Evolutionary conservation across 2,329 filamentous ascomycete species (phyloP).

Genomic region (Akanthomyces uredinophilus): DNA sequence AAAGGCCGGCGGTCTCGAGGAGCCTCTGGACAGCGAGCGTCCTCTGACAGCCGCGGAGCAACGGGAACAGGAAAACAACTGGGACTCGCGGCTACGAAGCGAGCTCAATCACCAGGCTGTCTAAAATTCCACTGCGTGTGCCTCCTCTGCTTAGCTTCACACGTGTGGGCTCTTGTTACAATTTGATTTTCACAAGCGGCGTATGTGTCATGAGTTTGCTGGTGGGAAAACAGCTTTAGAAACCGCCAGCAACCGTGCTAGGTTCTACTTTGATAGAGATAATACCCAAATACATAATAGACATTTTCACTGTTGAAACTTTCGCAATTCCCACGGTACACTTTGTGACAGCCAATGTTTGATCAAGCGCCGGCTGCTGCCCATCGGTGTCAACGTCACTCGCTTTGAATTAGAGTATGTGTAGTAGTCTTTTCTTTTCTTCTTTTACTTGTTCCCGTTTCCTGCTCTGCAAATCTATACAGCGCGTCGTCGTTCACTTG

Average conservation of each 20-base stretch:
- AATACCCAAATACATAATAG: background rate
- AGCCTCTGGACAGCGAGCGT: conserved; percentile 23
- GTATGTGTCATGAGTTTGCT: background rate
- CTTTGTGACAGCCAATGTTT: background rate
- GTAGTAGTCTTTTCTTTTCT: conserved; percentile 19
- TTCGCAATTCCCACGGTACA: background rate
- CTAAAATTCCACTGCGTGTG: conserved; percentile 5
- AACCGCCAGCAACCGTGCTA: background rate
- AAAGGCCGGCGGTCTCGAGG: conserved; percentile 19
- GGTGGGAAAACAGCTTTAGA: background rate
- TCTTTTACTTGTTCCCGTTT: conserved; percentile 19
- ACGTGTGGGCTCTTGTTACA: background rate
- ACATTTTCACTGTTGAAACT: background rate
- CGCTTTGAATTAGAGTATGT: conserved; percentile 12
- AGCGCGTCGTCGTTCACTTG: background rate
- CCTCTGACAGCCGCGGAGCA: conserved; percentile 18
- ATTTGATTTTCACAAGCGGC: conserved; percentile 1
- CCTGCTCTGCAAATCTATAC: conserved; percentile 15
- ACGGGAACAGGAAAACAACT: conserved; percentile 18
- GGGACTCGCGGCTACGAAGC: conserved; percentile 20
- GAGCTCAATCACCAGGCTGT: conserved; percentile 21
- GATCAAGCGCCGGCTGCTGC: background rate
- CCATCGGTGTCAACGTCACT: background rate
- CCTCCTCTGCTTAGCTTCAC: too few relatives aligned
- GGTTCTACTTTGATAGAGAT: conserved; percentile 1